Base-by-base conservation (phyloP, 2,329 filamentous ascomycete genomes). In the Incumbomyces lentus region DNA sequence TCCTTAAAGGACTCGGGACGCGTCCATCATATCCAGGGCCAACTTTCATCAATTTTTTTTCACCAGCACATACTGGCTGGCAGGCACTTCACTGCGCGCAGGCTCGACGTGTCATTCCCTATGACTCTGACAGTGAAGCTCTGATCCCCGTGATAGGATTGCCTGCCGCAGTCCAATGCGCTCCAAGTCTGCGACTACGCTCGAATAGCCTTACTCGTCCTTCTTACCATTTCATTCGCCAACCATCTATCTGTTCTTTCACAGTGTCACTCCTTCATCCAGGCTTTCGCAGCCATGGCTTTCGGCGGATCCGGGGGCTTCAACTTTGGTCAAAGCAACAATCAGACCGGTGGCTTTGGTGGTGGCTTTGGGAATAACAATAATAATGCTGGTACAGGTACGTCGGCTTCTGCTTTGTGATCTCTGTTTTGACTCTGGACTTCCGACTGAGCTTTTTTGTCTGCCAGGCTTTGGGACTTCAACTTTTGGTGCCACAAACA, bases 331-430 rank as follows among this genome's bases (percentile, higher is more conserved):
- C 40, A 43, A 12, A 56, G 47, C 48, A 53, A 48, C 29, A 52
- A 48, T 40, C 49, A 52, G 19, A 50, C 22, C 34, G 46, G 37
- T 13, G 51, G 48, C 19, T 56, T 56, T 50, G 52, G 52, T 36
- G 54, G 52, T 40, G 55, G 53, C 12, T 56, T 56, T 40, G 55
- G 55, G 12, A 52, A 32, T 32, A 57, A 47, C 38, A 55, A 50
- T 32, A 56, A 53, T 34, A 51, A 43, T 26, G 13, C 30, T 22
- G 18, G 17, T 14, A 42, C 37, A 36, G 37, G 45, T 41, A 35
- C 12, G 32, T 40, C 29, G 19, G 6, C 6, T n/a, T 19, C 32
- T n/a, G n/a, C n/a, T 34, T 33, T 32, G 7, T 26, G 22, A 8
- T 18, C 26, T 19, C 22, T 34, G 3, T 39, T 34, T 47, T 4